Evolutionary conservation across 305 asterid species (phyloP).

Genomic region (Fraxinus albicans): DNA sequence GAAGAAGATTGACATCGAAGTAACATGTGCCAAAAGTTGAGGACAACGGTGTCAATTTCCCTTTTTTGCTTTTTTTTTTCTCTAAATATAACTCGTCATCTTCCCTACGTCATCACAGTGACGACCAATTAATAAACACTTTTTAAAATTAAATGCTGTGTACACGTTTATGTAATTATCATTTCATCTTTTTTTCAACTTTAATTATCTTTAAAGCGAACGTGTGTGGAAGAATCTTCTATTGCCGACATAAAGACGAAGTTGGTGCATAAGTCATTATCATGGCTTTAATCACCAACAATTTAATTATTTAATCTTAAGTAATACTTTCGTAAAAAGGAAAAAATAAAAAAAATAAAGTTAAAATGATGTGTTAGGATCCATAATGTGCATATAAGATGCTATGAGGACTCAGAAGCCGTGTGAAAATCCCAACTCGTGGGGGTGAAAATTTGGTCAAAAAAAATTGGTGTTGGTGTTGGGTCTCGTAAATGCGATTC

Average conservation of each 20-base stretch:
- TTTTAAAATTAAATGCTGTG: not conserved
- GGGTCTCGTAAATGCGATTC: no score
- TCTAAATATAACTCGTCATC: not conserved
- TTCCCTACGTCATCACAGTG: not conserved
- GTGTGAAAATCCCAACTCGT: not conserved
- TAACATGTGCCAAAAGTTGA: not conserved
- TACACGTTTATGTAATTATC: not conserved
- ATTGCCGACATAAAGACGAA: constrained; percentile 10
- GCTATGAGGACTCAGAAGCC: not conserved
- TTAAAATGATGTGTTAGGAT: not conserved
- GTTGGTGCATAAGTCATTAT: not conserved
- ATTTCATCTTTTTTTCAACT: not conserved
- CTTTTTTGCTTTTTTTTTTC: no score
- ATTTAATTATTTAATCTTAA: no score
- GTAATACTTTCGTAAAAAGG: not conserved
- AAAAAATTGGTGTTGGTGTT: no score
- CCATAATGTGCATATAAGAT: not conserved
- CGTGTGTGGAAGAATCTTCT: constrained; percentile 13
- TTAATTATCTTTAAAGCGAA: not conserved
- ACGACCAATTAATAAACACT: not conserved
- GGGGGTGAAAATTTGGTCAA: not conserved
- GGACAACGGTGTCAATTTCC: not conserved
- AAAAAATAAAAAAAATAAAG: not conserved
- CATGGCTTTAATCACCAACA: not conserved
- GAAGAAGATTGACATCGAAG: not conserved